These are phyloP conservation scores for Chalciporus piperatus DNA, from an alignment of 768 basidiomycete genomes.

Conservation along the genomic window DNA sequence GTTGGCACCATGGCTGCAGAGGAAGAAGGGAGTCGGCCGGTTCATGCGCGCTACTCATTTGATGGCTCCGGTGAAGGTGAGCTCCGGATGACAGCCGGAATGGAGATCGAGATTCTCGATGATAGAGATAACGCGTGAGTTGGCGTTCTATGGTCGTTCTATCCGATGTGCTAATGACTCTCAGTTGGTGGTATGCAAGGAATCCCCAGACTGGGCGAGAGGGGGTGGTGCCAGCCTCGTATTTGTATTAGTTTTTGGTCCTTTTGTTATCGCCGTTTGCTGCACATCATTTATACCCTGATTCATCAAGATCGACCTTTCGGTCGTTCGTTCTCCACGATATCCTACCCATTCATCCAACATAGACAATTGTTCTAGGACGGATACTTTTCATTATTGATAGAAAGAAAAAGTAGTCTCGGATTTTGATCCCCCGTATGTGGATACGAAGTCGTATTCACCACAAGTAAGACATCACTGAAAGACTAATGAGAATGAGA, in stretches of 20 bases:
- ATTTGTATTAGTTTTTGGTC: constrained; percentile 65
- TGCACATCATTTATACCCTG: constrained; percentile 35
- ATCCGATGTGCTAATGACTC: constrained; percentile 10
- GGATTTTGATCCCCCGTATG: neutral
- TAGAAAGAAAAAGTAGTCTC: constrained; percentile 19
- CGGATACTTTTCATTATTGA: constrained; percentile 7
- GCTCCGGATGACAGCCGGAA: constrained; percentile 62
- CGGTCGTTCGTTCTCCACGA: constrained; percentile 34
- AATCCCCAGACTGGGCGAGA: constrained; percentile 77
- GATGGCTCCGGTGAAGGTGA: constrained; percentile 80
- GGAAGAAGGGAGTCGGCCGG: constrained; percentile 64
- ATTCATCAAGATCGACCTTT: constrained; percentile 38
- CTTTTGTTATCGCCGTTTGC: constrained; percentile 30
- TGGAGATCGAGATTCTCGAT: constrained; percentile 74
- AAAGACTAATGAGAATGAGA: constrained; percentile 3
- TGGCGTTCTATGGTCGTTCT: neutral
- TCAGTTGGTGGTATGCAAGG: constrained; percentile 93
- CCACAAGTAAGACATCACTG: constrained; percentile 16
- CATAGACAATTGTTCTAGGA: constrained; percentile 9
- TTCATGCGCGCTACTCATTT: constrained; percentile 81
- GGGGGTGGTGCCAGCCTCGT: constrained; percentile 90
- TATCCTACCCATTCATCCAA: constrained; percentile 24
- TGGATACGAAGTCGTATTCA: constrained; percentile 5
- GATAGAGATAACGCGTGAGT: constrained; percentile 79
- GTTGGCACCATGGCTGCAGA: constrained; percentile 59